Conservation (phyloP, 2,329 filamentous ascomycete genomes). For the Clonostachys chloroleuca region DNA sequence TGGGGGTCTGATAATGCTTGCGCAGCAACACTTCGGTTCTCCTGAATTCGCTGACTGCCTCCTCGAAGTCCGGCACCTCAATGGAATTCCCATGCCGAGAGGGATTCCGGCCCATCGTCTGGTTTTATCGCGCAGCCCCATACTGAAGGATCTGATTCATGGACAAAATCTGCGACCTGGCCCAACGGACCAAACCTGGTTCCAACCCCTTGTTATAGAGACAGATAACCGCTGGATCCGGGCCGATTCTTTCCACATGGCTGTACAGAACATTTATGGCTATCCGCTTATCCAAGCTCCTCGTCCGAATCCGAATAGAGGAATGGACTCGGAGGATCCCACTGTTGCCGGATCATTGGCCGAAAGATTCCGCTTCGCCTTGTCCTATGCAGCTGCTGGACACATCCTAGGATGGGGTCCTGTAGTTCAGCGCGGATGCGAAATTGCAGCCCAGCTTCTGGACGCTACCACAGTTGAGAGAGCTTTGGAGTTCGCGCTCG, state of each 20-base stretch:
- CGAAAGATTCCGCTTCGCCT: constrained; percentile 47
- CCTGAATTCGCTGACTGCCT: constrained; percentile 34
- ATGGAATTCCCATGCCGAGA: constrained; percentile 27
- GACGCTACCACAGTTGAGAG: constrained; percentile 60
- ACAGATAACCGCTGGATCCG: constrained; percentile 47
- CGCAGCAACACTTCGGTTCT: constrained; percentile 27
- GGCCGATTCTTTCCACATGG: constrained; percentile 51
- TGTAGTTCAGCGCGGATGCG: constrained; percentile 52
- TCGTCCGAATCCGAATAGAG: constrained; percentile 13
- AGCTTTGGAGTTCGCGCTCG: constrained; percentile 54
- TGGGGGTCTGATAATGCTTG: constrained; percentile 30
- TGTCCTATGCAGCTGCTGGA: constrained; percentile 63
- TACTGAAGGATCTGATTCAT: constrained; percentile 16
- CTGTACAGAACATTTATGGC: constrained; percentile 54
- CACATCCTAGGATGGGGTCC: constrained; percentile 50
- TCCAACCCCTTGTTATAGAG: constrained; percentile 32
- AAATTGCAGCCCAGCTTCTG: constrained; percentile 52
- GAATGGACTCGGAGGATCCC: constrained; percentile 15
- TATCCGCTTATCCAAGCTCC: constrained; percentile 38
- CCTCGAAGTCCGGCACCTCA: constrained; percentile 38
- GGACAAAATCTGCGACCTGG: constrained; percentile 9
- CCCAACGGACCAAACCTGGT: constrained; percentile 18
- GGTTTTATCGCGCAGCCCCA: constrained; percentile 45
- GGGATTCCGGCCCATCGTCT: constrained; percentile 50
- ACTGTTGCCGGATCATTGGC: constrained; percentile 28